Evolutionary conservation across 73 alveolate species (phyloP), one percentile per base, ranked within the genome.

Genomic region (Paramecium biaurelia): DNA sequence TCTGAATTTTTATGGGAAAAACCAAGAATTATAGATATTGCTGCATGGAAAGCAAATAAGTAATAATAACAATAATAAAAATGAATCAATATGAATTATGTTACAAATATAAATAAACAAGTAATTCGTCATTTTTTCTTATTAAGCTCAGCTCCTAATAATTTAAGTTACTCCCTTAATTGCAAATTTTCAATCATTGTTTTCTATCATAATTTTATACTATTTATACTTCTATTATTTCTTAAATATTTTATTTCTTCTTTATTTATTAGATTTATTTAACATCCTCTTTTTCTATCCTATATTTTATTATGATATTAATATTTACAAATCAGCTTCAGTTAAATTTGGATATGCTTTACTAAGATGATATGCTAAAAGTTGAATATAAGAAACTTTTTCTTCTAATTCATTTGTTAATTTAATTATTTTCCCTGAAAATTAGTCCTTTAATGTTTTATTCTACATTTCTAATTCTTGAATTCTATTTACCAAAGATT

Each of bases 1-100:
- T 74, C 92, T 38, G 99, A 95, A 26, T 95, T 93, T 79, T 85
- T 93, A 18, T 96, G 98, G 98, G 99, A 96, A 89, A 32, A 57
- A 38, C 99, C 98, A 53, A 95, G 86, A 68, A 37, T 76, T 34
- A 41, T 76, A 0, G 70, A 76, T 76, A 34, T 26, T 35, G 47
- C 21, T 2, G 68, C 58, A 15, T 74, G 87, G 87, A 32, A 35
- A 35, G 63, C 87, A 10, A 74, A 74, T 21, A 35, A 74, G 35
- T 15, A 53, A 53, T 53, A 53, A 53, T 7, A 53, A 2, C 14
- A 49, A 18, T 53, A 53, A 53, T 53, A 53, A 53, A n/a, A 63
- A 63, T 63, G 84, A 63, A 30, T 32, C 4, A 49, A 53, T 53
- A 15, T n/a, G n/a, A n/a, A n/a, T 53, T 15, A 53, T 63, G 45